phyloP scores from a whole-genome alignment of 805 yeast species.

The Candida endomychidarum region DNA sequence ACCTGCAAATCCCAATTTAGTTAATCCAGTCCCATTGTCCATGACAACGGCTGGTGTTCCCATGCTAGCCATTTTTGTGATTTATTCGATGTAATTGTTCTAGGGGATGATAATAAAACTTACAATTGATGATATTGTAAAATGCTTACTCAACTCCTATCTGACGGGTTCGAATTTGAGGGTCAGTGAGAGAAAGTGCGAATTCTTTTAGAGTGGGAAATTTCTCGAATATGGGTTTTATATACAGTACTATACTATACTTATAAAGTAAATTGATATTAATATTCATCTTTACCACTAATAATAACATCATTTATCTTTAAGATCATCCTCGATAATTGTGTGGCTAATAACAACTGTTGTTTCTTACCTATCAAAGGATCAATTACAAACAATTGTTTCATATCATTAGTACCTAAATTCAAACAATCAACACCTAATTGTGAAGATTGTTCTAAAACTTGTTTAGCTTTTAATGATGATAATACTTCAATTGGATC shows the following conservation, averaged over 20 bases:
- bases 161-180: neutral
- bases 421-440: slow-evolving; percentile 96
- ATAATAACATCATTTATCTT: slow-evolving; percentile 96
- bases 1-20: slow-evolving; percentile 97
- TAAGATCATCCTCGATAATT: slow-evolving; percentile 94
- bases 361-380: slow-evolving; percentile 97
- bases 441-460: slow-evolving; percentile 63
- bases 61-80: slow-evolving; percentile 52
- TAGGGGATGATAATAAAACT: neutral
- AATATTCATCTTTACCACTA: slow-evolving; percentile 78
- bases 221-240: neutral
- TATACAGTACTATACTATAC: slow-evolving; percentile 4
- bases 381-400: slow-evolving; percentile 89
- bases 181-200: neutral
- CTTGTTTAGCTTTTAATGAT: slow-evolving; percentile 78
- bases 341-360: slow-evolving; percentile 93
- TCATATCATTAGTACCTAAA: slow-evolving; percentile 87
- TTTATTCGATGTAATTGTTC: no score
- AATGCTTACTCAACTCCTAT: slow-evolving; percentile 1
- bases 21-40: slow-evolving; percentile 98
- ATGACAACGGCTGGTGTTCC: slow-evolving; percentile 92
- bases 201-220: slow-evolving; percentile 1
- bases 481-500: slow-evolving; percentile 91
- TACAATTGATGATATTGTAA: neutral
- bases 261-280: slow-evolving; percentile 12